Base-by-base conservation (phyloP, 2,329 filamentous ascomycete genomes). In the Ophiostoma sp. region DNA sequence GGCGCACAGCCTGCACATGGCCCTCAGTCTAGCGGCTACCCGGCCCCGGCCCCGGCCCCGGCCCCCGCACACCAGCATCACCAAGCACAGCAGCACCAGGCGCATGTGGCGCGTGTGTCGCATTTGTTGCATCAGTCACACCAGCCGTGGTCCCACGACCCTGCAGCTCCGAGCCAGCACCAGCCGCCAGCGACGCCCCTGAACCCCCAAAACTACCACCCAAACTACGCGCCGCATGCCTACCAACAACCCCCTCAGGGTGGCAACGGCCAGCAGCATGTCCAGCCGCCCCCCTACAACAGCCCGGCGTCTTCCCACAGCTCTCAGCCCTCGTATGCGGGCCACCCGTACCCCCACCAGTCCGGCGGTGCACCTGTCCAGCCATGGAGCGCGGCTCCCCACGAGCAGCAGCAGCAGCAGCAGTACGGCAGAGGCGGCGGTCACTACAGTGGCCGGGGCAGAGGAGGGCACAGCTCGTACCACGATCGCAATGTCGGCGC, bases 211-310 rank as follows among this genome's bases (percentile, higher is more conserved):
- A 85, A 85, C 74, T 87, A 87, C 74, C 86, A 87, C 73, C 85
- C 85, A 44, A 86, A 85, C 77, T 88, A 87, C 75, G 82, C 85
- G 54, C 83, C 83, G 57, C 87, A 87, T 74, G 77, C 81, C 10
- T 88, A 87, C 71, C 76, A 80, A 23, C 75, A 78, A 71, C 79
- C 79, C 48, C 78, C 78, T 66, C 79, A 77, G 74, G 79, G 65
- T 17, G 39, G 81, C 73, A 79, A 77, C 68, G 27, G 27, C 70
- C 75, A 2, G 65, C 73, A 73, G 70, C 72, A 72, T 15, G 68
- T 70, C 41, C 72, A 73, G 71, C 71, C 69, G 60, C 65, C 72
- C 0, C 73, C 72, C 0, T 73, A 73, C 23, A 44, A 72, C 23
- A 54, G 74, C 60, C 76, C 76, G 23, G 74, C 76, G 64, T 71